phyloP scores from a whole-genome alignment of 495 filamentous ascomycete species.

The Choiromyces venosus region DNA sequence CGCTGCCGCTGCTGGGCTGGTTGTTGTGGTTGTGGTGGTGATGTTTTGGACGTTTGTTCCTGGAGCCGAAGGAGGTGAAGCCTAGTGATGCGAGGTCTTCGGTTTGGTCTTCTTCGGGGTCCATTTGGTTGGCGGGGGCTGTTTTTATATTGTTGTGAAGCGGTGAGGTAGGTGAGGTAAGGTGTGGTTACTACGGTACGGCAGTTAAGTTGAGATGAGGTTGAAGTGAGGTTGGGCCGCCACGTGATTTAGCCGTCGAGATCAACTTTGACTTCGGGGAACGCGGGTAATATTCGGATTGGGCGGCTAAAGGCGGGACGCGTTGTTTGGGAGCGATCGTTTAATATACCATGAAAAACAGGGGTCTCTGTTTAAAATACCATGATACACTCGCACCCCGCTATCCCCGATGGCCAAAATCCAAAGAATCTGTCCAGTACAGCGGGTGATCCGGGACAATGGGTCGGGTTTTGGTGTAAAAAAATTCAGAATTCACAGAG shows the following conservation, averaged over 20 bases:
- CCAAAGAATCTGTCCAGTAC: too few relatives aligned
- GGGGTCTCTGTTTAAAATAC: too few relatives aligned
- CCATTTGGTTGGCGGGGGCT: not conserved
- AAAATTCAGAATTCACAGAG: too few relatives aligned
- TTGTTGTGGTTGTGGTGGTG: not conserved
- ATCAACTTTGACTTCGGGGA: not conserved
- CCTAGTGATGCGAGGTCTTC: not conserved
- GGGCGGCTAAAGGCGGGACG: not conserved
- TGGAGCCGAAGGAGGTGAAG: not conserved
- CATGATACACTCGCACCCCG: too few relatives aligned
- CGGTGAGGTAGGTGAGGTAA: not conserved
- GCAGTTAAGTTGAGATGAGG: too few relatives aligned
- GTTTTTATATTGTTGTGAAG: not conserved
- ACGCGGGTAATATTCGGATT: not conserved
- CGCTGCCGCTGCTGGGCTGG: too few relatives aligned
- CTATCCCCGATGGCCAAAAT: too few relatives aligned
- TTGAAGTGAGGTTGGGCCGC: not conserved
- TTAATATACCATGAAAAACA: too few relatives aligned
- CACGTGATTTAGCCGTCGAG: slow-evolving; percentile 1
- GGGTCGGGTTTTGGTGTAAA: too few relatives aligned
- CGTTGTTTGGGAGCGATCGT: not conserved
- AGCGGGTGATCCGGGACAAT: too few relatives aligned
- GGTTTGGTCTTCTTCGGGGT: not conserved
- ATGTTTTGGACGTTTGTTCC: not conserved
- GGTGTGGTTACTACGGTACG: too few relatives aligned